Evolutionary conservation across 768 basidiomycete species (phyloP), one percentile per base, ranked within the genome.

Genomic region (Lyophyllum atratum): DNA sequence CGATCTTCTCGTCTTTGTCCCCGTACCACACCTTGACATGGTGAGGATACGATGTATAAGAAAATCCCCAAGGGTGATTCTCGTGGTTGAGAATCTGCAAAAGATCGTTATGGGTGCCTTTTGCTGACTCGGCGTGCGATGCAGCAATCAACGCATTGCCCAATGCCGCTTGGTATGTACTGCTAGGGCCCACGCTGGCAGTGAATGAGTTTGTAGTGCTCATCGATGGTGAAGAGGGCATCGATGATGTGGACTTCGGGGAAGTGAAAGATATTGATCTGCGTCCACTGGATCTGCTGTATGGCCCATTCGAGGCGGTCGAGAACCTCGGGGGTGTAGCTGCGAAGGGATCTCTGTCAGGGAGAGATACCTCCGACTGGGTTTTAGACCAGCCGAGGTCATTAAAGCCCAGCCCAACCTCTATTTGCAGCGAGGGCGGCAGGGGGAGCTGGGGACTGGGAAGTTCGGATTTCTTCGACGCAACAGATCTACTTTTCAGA

Each of bases 81-180:
- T 92, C 90, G 61, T 93, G 92, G 65, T 95, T 94, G 53, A 98
- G 79, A 68, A 99, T 96, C 64, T 93, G 89, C 58, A 98, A 69
- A 15, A 99, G 82, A 73, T 99, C 97, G 55, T 86, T 83, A 64
- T 96, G 93, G 0, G 91, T 92, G 47, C 97, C 95, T 61, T 88
- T 89, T 24, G 93, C 84, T 4, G 93, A 94, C 69, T 98, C 96
- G 2, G 95, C 90, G 69, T 99, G 95, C 1, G 94, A 95, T 0
- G 96, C 96, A 22, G 93, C 92, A 42, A 95, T 86, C 29, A 99
- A 80, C 2, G 94, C 94, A 56, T 90, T 93, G 33, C 89, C 93
- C n/a, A 98, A 79, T 2, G 87, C 81, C 14, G 83, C 86, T 61
- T 92, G 89, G 65, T 83, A 83, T 25, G 75, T 68, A 55, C 66